Evolutionary conservation across 192 early-diverging fungal species (phyloP), one percentile per base, ranked within the genome.

Genomic region (Entomortierella parvispora): DNA sequence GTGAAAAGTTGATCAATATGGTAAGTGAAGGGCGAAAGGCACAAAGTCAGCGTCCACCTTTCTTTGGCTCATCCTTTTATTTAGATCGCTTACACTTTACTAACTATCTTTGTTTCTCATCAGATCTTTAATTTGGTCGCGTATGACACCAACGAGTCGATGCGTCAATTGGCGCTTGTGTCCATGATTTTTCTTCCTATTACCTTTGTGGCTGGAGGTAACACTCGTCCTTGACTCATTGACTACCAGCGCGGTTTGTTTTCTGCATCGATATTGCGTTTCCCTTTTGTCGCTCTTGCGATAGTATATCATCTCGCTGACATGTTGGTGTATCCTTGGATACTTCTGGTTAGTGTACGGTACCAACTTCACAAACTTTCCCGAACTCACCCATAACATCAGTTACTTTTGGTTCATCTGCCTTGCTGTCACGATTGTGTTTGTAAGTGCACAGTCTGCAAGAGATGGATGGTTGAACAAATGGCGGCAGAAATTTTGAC

Each of bases 161-260:
- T 80, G 78, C 37, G 55, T 18, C 40, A n/a, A 1, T 23, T 80
- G 2, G 60, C 78, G 11, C 28, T 72, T 0, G 63, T 80, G 20
- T 63, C 64, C 55, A 49, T 83, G 28, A 40, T 85, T 32, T 82
- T 85, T 50, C 56, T 85, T 0, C 84, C 83, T 2, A 84, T 85
- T 20, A 85, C 83, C 18, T 85, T 85, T 45, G 33, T 85, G 20
- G 83, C 83, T 17, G 82, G 82, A 49, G 74, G 65, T 83, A 79
- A 45, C 15, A 14, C 15, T 18, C 4, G 22, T 22, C 14, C 3
- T 2, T n/a, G 15, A 25, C 29, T 53, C 12, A 64, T n/a, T n/a
- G n/a, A n/a, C n/a, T n/a, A n/a, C n/a, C n/a, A n/a, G n/a, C n/a
- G n/a, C n/a, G n/a, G n/a, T n/a, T n/a, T 67, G 26, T 31, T 65